Base-by-base conservation (phyloP, 352 stramenopile genomes). In the Phytophthora tubulina region DNA sequence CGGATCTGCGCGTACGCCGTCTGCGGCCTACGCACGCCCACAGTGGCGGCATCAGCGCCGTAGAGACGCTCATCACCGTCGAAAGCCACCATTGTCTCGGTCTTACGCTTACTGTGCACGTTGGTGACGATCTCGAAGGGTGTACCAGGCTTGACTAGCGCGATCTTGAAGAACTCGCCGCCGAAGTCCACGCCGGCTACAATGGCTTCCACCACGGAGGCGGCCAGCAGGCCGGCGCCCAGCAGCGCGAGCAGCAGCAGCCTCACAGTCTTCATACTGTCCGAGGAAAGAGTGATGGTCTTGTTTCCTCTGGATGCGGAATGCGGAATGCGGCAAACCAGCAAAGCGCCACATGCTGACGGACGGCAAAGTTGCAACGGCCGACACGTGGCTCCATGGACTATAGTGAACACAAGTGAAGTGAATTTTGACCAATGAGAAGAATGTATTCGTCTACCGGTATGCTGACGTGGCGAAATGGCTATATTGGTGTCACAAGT, bases 91-190 rank as follows among this genome's bases (percentile, higher is more conserved):
- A 94, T 91, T 63, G 97, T 97, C 76, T 99, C 96, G 21, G 97
- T 99, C 83, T 99, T 99, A 54, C 98, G 93, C 84, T 99, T 99
- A 66, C 94, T 98, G 74, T 99, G 94, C 52, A 98, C 82, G 79
- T 99, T 99, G 27, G 96, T 99, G 3, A 99, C 97, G 84, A 99
- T 99, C 80, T 98, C 95, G 61, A 99, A 92, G 6, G 97, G 96
- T 58, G 92, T 97, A 52, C 97, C 96, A 52, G 96, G 95, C 78
- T 98, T 94, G n/a, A 94, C 86, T 11, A 94, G 84, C 58, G 86
- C 86, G 38, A 94, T 78, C 74, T 94, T 94, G 76, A 94, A 94
- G 63, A 90, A 94, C 67, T 99, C 89, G 63, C 90, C 96, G 68
- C 97, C 97, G 70, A 99, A 94, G 84, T 99, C 98, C 36, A 99